A percentile compares a stretch with the other conserved stretches of the same genome.
Evolutionary conservation across 1,139 yeast genomes (phyloP).

Genomic region (Pichia sp.): DNA sequence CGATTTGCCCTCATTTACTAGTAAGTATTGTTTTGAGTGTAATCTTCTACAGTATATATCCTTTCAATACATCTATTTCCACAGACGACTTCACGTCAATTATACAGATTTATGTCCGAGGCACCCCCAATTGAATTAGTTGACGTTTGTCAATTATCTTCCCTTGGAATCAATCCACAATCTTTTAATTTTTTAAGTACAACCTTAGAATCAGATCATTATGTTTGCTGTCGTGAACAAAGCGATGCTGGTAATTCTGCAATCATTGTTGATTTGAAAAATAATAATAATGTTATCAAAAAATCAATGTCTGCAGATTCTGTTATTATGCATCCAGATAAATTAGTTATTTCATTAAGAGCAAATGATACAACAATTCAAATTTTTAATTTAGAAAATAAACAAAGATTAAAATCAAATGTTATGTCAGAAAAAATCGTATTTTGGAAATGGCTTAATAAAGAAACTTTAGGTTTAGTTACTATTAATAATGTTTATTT

Average conservation of each 20-base stretch:
- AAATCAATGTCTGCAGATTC: conserved; percentile 97
- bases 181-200: conserved; percentile 91
- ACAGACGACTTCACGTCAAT: background rate
- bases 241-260: conserved; percentile 76
- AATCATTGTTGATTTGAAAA: conserved; percentile 80
- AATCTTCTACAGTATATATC: background rate
- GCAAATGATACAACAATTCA: conserved; percentile 96
- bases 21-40: too few species aligned
- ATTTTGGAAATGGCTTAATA: conserved; percentile 91
- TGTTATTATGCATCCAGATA: conserved; percentile 91
- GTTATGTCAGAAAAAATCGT: conserved; percentile 85
- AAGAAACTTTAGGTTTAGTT: conserved; percentile 71
- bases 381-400: conserved; percentile 82
- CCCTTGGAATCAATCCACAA: conserved; percentile 75
- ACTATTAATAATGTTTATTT: conserved; percentile 69
- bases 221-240: conserved; percentile 82
- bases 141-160: conserved; percentile 82
- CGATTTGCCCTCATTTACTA: too few species aligned
- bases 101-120: conserved; percentile 23
- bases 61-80: background rate
- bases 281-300: conserved; percentile 69
- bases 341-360: conserved; percentile 84
- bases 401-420: conserved; percentile 84
- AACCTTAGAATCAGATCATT: conserved; percentile 87
- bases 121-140: conserved; percentile 85